Conservation (phyloP, 2,329 filamentous ascomycete genomes). For the Fusarium virguliforme region DNA sequence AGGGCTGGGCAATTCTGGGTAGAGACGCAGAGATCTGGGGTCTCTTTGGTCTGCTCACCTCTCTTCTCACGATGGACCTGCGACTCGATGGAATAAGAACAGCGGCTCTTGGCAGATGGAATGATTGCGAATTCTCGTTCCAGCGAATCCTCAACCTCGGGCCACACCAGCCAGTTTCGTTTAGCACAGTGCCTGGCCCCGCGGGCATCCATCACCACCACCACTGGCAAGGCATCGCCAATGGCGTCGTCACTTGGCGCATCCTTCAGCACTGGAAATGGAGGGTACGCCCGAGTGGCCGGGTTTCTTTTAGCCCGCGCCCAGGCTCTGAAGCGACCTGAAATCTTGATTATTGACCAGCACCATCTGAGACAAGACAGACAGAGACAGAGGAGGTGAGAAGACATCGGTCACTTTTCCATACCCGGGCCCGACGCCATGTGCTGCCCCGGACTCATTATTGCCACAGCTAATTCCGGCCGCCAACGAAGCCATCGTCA, state of each 20-base stretch:
- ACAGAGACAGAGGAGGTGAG: not conserved
- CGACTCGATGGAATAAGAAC: slow-evolving; percentile 2
- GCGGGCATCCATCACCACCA: slow-evolving; percentile 12
- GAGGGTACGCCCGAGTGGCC: slow-evolving; percentile 7
- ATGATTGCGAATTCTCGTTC: slow-evolving; percentile 5
- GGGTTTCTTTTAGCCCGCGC: slow-evolving; percentile 5
- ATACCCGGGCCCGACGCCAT: slow-evolving; percentile 1
- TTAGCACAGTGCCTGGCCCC: not conserved
- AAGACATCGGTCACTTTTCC: not conserved
- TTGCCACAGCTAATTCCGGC: not conserved
- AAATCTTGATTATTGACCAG: not conserved
- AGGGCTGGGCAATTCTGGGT: slow-evolving; percentile 27
- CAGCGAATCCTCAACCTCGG: not conserved
- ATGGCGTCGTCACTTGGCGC: not conserved
- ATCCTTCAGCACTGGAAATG: slow-evolving; percentile 12
- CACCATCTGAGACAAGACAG: not conserved
- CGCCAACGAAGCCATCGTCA: slow-evolving; percentile 4
- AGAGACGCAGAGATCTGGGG: slow-evolving; percentile 14
- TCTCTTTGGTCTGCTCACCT: slow-evolving; percentile 17
- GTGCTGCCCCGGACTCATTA: not conserved
- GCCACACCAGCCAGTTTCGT: slow-evolving; percentile 9
- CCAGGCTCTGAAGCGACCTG: slow-evolving; percentile 9
- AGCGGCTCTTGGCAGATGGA: slow-evolving; percentile 14
- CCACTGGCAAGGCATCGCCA: not conserved
- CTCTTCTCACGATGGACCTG: slow-evolving; percentile 5